Conservation (phyloP, 441 rosid species). For the Omphalea diandra region DNA sequence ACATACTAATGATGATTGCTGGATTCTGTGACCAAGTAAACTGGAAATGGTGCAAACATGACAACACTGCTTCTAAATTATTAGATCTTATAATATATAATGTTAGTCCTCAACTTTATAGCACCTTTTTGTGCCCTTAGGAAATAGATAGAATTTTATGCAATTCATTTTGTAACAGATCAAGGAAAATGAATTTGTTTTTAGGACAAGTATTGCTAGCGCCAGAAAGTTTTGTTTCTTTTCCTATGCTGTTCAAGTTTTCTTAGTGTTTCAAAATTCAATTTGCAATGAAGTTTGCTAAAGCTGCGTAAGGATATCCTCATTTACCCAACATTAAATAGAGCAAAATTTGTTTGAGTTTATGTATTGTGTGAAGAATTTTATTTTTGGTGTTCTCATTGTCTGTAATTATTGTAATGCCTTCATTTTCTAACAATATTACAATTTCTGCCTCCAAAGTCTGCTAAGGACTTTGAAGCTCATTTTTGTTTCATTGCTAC, state of each 20-base stretch:
- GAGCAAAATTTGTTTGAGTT: not conserved
- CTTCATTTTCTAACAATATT: too few relatives aligned
- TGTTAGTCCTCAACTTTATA: not conserved
- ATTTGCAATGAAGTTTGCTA: not conserved
- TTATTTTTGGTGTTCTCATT: not conserved
- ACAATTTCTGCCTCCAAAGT: not conserved
- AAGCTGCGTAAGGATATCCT: not conserved
- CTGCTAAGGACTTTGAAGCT: not conserved
- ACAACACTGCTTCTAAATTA: not conserved
- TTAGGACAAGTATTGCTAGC: not conserved
- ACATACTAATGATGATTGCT: slow-evolving; percentile 8
- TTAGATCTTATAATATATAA: not conserved
- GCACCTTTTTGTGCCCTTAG: not conserved
- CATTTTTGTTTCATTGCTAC: not conserved
- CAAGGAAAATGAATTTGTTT: not conserved
- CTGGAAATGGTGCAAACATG: not conserved
- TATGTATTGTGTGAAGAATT: not conserved
- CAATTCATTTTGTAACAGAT: not conserved
- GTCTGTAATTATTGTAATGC: not conserved
- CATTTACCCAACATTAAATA: not conserved
- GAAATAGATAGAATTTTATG: not conserved
- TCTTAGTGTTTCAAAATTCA: not conserved
- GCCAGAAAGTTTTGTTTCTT: not conserved
- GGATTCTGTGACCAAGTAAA: slow-evolving; percentile 12
- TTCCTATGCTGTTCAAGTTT: not conserved